Evolutionary conservation across 345 rosid genomes (phyloP), one percentile per base, ranked within the genome.

Genomic region (Gossypium rotundifolium): DNA sequence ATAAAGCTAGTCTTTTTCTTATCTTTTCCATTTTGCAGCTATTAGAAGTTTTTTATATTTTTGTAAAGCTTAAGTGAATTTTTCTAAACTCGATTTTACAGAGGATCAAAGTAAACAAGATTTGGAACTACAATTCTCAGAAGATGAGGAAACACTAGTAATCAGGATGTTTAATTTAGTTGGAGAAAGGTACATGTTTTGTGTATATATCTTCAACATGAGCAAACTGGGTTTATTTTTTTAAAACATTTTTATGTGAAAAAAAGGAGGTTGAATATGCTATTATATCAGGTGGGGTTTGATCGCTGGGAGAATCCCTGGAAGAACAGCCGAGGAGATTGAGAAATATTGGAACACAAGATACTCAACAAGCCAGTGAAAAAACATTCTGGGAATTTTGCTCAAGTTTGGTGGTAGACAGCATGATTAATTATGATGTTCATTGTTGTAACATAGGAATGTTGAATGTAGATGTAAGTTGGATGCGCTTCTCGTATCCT

Each of bases 281-380:
- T 57, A 2, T 14, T 17, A 18, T 4, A 27, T 7, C 42, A 82
- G 87, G 65, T 84, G 87, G 87, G 46, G 76, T 58, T 65, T 84
- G 20, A 81, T 84, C 3, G 87, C 87, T 22, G 87, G 87, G 55
- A 79, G 87, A 70, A 84, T 84, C 14, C 87, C 84, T 2, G 84
- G 87, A 45, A 76, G 87, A 74, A 79, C 85, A n/a, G 87, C 85
- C 10, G 83, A 78, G 80, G 87, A 84, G 46, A 84, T 84, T 59
- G 82, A 80, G 67, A 78, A 75, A 75, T 84, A 79, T 48, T 84
- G 87, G 87, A 81, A 76, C 61, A 72, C 80, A 62, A 77, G 85
- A 66, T 73, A 77, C 59, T 77, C 87, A 13, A 81, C 83, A 49
- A 79, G 76, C 70, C 54, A 77, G 53, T 77, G 66, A 33, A 57